Evolutionary conservation across 139 green algal species (phyloP), one percentile per base, ranked within the genome.

Genomic region (Tetratostichococcus sp.): DNA sequence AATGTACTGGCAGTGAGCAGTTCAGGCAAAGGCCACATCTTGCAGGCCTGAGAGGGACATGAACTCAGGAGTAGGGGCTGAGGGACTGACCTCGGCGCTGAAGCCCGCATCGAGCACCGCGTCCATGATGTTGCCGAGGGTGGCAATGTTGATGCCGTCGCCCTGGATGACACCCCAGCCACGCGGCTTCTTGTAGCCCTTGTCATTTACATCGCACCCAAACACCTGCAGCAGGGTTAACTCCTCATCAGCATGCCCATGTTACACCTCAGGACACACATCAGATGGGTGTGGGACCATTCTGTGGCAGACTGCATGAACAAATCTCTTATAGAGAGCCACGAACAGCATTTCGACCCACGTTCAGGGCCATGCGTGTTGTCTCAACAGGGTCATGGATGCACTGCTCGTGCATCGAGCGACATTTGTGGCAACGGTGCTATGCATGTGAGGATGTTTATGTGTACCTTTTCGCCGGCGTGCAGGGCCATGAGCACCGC

Each of bases 101-200:
- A 79, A 97, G 70, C 92, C 92, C 17, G 74, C 86, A 0, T 67
- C 83, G 74, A 94, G 66, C 1, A 91, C 82, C 1, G 87, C 86
- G 17, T 86, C 79, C 32, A 93, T 62, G 43, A 97, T 93, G 21
- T 70, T 62, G 43, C 43, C n/a, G 58, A 96, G 86, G 35, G 79
- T 86, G 17, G 66, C 21, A 28, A 89, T 72, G 82, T 86, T 78
- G 69, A 96, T 94, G 75, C 91, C 91, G 70, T 96, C 91, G 1
- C 91, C 92, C 82, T 97, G 93, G 65, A 97, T 97, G 19, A 97
- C 92, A 2, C 89, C 86, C 17, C 84, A 90, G 3, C 90, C 89
- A 0, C 71, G 69, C 5, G 91, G 77, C 65, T 75, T 72, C 70
- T 87, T 86, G 83, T 84, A 97, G 22, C 92, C 92, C 69, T 89